Evolutionary conservation across 2,329 filamentous ascomycete genomes (phyloP).

Genomic region (Trichoderma gracile): DNA sequence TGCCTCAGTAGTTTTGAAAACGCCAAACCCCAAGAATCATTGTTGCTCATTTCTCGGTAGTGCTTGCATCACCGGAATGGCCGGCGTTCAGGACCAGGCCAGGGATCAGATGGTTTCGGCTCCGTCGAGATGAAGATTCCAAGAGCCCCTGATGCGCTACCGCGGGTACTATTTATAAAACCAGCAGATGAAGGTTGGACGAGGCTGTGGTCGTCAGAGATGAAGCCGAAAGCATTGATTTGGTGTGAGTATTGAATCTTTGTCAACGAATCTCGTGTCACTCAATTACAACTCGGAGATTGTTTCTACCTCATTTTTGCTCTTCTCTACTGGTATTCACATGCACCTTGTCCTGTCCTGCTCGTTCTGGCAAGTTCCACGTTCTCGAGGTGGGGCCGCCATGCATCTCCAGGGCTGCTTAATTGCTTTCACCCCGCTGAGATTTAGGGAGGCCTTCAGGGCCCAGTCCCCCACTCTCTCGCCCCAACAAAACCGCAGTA

Average conservation of each 20-base stretch:
- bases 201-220: not conserved
- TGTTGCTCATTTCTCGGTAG: not conserved
- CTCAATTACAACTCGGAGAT: too few species aligned
- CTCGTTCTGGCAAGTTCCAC: conserved; percentile 5
- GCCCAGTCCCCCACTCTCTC: not conserved
- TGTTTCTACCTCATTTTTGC: too few species aligned
- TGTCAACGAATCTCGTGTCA: too few species aligned
- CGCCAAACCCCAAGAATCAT: not conserved
- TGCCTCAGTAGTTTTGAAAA: not conserved
- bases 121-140: not conserved
- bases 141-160: not conserved
- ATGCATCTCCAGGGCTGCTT: conserved; percentile 6
- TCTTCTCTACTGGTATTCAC: not conserved
- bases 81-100: not conserved
- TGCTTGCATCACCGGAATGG: conserved; percentile 7
- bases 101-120: not conserved
- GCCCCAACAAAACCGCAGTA: conserved; percentile 20
- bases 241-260: too few species aligned
- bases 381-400: not conserved
- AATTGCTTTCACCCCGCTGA: conserved; percentile 16
- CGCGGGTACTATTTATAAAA: not conserved
- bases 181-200: not conserved
- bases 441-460: conserved; percentile 3
- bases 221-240: not conserved
- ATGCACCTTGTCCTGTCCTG: not conserved